Percentiles rank a stretch among this genome's conserved stretches.
These are phyloP conservation scores for Mrakia hoshinonis DNA, from an alignment of 768 basidiomycete species.

Conservation along the genomic window DNA sequence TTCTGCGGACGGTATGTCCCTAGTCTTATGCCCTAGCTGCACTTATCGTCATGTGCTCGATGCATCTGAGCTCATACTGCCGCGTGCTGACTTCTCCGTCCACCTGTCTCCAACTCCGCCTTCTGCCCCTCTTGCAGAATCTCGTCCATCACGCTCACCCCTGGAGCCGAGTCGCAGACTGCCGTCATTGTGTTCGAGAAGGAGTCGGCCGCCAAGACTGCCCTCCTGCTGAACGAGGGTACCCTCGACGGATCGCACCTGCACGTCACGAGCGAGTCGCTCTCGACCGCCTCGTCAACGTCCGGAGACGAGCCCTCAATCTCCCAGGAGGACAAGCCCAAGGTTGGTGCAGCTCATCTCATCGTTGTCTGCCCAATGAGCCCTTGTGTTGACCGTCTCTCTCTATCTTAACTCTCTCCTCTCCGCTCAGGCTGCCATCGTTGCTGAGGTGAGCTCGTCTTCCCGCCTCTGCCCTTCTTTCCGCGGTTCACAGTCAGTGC, in stretches of 20 bases:
- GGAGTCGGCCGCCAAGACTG: conserved; percentile 63
- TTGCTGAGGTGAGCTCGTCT: too few species aligned
- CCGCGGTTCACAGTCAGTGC: too few species aligned
- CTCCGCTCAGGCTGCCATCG: conserved; percentile 48
- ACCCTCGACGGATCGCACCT: conserved; percentile 64
- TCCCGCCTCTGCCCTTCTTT: too few species aligned
- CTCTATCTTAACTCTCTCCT: neutral
- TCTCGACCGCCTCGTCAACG: conserved; percentile 31
- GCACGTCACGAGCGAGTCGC: conserved; percentile 59
- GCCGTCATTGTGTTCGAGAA: conserved; percentile 83
- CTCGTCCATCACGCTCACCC: conserved; percentile 53
- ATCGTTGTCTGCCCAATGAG: too few species aligned
- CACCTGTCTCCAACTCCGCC: neutral
- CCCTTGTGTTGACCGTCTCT: neutral
- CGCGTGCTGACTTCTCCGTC: too few species aligned
- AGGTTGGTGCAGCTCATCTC: conserved; percentile 29
- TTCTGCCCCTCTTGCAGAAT: conserved; percentile 47
- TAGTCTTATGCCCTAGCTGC: too few species aligned
- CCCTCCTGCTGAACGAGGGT: conserved; percentile 68
- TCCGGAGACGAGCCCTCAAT: conserved; percentile 39
- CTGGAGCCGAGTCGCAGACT: conserved; percentile 41
- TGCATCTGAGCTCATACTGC: too few species aligned
- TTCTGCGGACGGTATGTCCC: conserved; percentile 46
- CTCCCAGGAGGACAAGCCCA: conserved; percentile 83
- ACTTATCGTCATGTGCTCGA: too few species aligned